Evolutionary conservation across 306 rosid species (phyloP), one percentile per base, ranked within the genome.

Genomic region (Cucurbita argyrosperma): DNA sequence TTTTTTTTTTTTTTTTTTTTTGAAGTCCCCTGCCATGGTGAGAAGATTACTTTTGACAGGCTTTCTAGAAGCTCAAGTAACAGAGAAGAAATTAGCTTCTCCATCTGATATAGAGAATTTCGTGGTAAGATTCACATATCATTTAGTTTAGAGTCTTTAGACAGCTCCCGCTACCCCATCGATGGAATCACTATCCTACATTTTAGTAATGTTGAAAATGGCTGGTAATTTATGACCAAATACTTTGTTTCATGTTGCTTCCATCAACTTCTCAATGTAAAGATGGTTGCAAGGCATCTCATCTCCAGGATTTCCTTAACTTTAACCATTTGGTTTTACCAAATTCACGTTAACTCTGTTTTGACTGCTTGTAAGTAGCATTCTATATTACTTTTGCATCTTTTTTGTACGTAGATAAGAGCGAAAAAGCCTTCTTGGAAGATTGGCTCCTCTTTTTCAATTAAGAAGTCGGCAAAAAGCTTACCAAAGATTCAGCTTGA

Each of bases 41-140:
- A 83, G 76, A 86, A 85, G 83, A 81, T 79, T 93, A 79, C 82
- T 93, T 15, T 74, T 93, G 85, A 85, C 87, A 7, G 98, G 97
- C 60, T 93, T 90, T 83, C 77, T 83, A 38, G 96, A 93, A 74
- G 84, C 84, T 30, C 85, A 87, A 61, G 73, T 81, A 79, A 74
- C 87, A 59, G 86, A 82, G 60, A 70, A 12, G 16, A 88, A 85
- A 52, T 74, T 85, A 75, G 60, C 47, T 71, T 70, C 70, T 63
- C 38, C 71, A 71, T 63, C 85, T 21, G 79, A 80, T 23, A 70
- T 49, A 37, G 60, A 71, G 65, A 75, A 79, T 46, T 72, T 64
- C 73, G 83, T 78, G 85, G 98, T 90, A 79, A 72, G 92, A 76
- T 83, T 71, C 54, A 71, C 47, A 74, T 18, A 66, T 13, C 40